phyloP scores from a whole-genome alignment of 2,329 filamentous ascomycete genomes.

The Elsinoe necatrix region DNA sequence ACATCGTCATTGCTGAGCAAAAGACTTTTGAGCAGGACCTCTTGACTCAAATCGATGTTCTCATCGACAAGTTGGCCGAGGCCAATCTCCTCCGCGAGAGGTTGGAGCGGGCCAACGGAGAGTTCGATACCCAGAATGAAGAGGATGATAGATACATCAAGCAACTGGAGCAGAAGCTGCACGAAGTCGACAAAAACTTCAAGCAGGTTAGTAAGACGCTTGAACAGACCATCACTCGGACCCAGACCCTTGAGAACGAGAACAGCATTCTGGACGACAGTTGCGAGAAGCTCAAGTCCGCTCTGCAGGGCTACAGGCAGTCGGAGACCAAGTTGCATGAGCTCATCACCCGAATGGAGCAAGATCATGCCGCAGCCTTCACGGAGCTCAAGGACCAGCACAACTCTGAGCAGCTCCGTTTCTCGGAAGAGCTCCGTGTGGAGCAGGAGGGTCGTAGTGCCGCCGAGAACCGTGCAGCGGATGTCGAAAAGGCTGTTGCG shows the following conservation, averaged over 20 bases:
- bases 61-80: slow-evolving; percentile 31
- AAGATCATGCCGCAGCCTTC: slow-evolving; percentile 31
- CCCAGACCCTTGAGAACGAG: slow-evolving; percentile 22
- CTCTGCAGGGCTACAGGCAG: slow-evolving; percentile 33
- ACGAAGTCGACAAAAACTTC: slow-evolving; percentile 28
- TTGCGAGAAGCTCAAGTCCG: slow-evolving; percentile 31
- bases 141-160: slow-evolving; percentile 31
- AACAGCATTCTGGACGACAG: slow-evolving; percentile 30
- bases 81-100: slow-evolving; percentile 29
- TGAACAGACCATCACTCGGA: slow-evolving; percentile 21
- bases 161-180: slow-evolving; percentile 32
- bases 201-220: slow-evolving; percentile 23
- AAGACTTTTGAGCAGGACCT: slow-evolving; percentile 33
- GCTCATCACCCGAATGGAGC: slow-evolving; percentile 34
- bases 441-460: slow-evolving; percentile 32
- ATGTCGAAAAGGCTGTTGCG: slow-evolving; percentile 34
- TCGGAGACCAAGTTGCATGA: slow-evolving; percentile 33
- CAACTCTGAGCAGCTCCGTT: slow-evolving; percentile 28
- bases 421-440: slow-evolving; percentile 31
- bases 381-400: slow-evolving; percentile 34
- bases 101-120: slow-evolving; percentile 31
- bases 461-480: slow-evolving; percentile 33
- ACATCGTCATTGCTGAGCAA: slow-evolving; percentile 24
- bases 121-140: slow-evolving; percentile 32
- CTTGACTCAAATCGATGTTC: slow-evolving; percentile 29